Conservation (phyloP, 192 early-diverging fungal species). For the Chytriomyces sp. region DNA sequence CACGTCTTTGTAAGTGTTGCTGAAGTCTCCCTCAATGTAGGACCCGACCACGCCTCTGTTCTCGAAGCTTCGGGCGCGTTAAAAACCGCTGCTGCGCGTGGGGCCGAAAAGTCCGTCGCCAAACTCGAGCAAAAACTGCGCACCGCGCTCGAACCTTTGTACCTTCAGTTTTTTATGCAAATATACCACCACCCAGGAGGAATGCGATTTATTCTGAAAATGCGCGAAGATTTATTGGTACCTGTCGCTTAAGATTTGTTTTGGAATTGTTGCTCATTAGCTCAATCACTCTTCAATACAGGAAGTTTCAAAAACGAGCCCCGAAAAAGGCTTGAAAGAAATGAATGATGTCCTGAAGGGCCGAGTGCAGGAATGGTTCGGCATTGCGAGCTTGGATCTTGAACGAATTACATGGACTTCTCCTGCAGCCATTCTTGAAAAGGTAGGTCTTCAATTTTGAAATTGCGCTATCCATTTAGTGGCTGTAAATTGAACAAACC, state of each 20-base stretch:
- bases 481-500: neutral
- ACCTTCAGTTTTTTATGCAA: conserved; percentile 76
- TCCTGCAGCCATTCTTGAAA: conserved; percentile 79
- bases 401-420: conserved; percentile 86
- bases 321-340: conserved; percentile 55
- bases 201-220: conserved; percentile 77
- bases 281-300: conserved; percentile 3
- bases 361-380: conserved; percentile 77
- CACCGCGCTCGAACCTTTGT: conserved; percentile 68
- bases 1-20: too few species aligned
- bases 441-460: conserved; percentile 44
- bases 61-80: neutral
- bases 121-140: conserved; percentile 66
- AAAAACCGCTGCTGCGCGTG: conserved; percentile 15
- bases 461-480: neutral
- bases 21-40: neutral
- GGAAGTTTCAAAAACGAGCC: conserved; percentile 38
- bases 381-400: conserved; percentile 73
- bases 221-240: conserved; percentile 79
- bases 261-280: neutral
- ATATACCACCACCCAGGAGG: conserved; percentile 79
- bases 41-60: conserved; percentile 4
- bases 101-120: conserved; percentile 16
- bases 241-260: neutral
- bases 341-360: conserved; percentile 71